Base-by-base conservation (phyloP, 352 stramenopile genomes). In the Phytophthora boehmeriae region DNA sequence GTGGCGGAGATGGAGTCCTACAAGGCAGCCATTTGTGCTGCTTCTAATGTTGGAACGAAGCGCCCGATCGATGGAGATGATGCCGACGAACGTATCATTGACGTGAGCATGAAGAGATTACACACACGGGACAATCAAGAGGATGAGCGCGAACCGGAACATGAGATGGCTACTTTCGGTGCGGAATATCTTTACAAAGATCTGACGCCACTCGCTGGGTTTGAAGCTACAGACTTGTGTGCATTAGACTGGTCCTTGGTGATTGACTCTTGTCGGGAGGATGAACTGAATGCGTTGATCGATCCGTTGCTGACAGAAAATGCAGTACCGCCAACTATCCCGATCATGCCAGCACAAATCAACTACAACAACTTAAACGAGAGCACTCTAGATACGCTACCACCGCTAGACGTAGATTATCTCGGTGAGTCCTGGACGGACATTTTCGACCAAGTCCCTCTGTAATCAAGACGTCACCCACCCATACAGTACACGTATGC, bases 241-340 rank as follows among this genome's bases (percentile, higher is more conserved):
- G 53, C 46, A 5, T 17, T 75, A 6, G 61, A 75, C 32, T 71
- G 61, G 61, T 75, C 66, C 6, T 34, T 75, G 3, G 52, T 68
- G 28, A 55, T 45, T 16, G 66, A 75, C 38, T 41, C 45, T 25
- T 50, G 51, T n/a, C 61, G 61, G 23, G 56, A 64, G 47, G 61
- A 75, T 8, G 66, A 75, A 25, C 38, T 75, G 6, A 70, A 66
- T 11, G 10, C 46, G 8, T 36, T 71, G 8, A 61, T 71, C 2
- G 61, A 75, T 0, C 61, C 66, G 17, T 61, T 75, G 38, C 54
- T 68, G 38, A n/a, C 11, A 8, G 54, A 47, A 22, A 59, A 43
- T 22, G 28, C 35, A 41, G 34, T 25, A 22, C 22, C 14, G 30
- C 19, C 45, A 42, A 4, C 43, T 19, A 9, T 32, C 13, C 14